A percentile compares a stretch with the other conserved stretches of the same genome.
phyloP scores from a whole-genome alignment of 768 basidiomycete genomes.

The Leccinum ochraceum region DNA sequence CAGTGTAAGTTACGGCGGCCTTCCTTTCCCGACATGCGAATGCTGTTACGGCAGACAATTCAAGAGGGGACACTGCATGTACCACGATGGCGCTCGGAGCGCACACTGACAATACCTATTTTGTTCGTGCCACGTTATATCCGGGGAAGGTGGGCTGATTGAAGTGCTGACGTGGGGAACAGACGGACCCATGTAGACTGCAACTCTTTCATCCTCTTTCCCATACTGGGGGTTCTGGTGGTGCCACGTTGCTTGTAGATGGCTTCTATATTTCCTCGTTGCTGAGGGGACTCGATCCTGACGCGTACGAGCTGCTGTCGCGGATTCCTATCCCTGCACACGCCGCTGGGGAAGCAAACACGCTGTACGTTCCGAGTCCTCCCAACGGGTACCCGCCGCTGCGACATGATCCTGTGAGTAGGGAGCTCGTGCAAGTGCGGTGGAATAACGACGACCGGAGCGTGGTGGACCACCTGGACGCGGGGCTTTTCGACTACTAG shows the following conservation, averaged over 20 bases:
- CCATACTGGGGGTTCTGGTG: slow-evolving; percentile 78
- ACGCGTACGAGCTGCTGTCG: slow-evolving; percentile 68
- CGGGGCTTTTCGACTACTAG: slow-evolving; percentile 75
- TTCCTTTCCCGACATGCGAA: slow-evolving; percentile 3
- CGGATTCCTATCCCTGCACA: slow-evolving; percentile 74
- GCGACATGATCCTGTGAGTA: slow-evolving; percentile 57
- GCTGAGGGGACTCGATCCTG: slow-evolving; percentile 70
- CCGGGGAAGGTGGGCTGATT: slow-evolving; percentile 7
- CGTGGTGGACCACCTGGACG: slow-evolving; percentile 62
- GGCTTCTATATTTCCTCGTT: slow-evolving; percentile 90
- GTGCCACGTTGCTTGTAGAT: slow-evolving; percentile 90
- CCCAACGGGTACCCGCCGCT: slow-evolving; percentile 68
- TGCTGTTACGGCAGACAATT: slow-evolving; percentile 77
- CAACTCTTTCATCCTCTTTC: slow-evolving; percentile 95
- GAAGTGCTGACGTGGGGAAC: slow-evolving; percentile 12
- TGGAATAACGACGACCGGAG: slow-evolving; percentile 98
- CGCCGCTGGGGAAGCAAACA: slow-evolving; percentile 75
- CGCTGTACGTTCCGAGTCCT: slow-evolving; percentile 60
- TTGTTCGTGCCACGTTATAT: slow-evolving; percentile 22
- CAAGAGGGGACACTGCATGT: slow-evolving; percentile 93
- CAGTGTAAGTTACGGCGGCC: slow-evolving; percentile 44
- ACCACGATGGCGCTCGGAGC: slow-evolving; percentile 84
- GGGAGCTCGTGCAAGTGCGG: slow-evolving; percentile 72
- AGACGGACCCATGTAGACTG: slow-evolving; percentile 95
- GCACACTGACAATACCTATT: slow-evolving; percentile 76